phyloP scores from a whole-genome alignment of 2,329 filamentous ascomycete species.

The Penicillium sp. region DNA sequence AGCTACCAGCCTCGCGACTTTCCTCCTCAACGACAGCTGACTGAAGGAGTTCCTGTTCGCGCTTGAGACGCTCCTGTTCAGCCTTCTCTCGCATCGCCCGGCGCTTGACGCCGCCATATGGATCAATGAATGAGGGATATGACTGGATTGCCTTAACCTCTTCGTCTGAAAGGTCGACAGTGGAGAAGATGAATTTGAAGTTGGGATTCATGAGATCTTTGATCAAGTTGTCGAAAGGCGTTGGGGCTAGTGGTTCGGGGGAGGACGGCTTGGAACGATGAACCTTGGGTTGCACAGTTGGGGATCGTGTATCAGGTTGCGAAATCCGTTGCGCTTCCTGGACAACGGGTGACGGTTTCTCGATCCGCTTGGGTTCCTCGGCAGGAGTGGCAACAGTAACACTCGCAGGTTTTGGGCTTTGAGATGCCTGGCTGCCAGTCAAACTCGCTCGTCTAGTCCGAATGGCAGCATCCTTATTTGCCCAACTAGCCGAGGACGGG shows the following conservation, averaged over 20 bases:
- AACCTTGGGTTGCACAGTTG: slow-evolving; percentile 23
- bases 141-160: slow-evolving; percentile 55
- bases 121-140: slow-evolving; percentile 79
- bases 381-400: slow-evolving; percentile 43
- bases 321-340: slow-evolving; percentile 31
- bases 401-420: slow-evolving; percentile 69
- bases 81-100: slow-evolving; percentile 72
- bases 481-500: slow-evolving; percentile 93
- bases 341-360: slow-evolving; percentile 30
- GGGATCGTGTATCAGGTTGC: slow-evolving; percentile 23
- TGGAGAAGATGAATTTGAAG: slow-evolving; percentile 58
- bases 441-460: slow-evolving; percentile 70
- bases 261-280: slow-evolving; percentile 20
- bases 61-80: slow-evolving; percentile 59
- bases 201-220: slow-evolving; percentile 51
- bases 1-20: slow-evolving; percentile 77
- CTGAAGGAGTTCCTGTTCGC: slow-evolving; percentile 57
- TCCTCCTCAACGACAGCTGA: slow-evolving; percentile 64
- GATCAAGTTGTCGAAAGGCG: slow-evolving; percentile 43
- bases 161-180: slow-evolving; percentile 47
- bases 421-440: slow-evolving; percentile 76
- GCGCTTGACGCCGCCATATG: slow-evolving; percentile 77
- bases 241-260: slow-evolving; percentile 27
- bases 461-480: slow-evolving; percentile 66
- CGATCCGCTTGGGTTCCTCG: slow-evolving; percentile 39